Evolutionary conservation across 257 asterid genomes (phyloP).

Genomic region (Vinca minor): DNA sequence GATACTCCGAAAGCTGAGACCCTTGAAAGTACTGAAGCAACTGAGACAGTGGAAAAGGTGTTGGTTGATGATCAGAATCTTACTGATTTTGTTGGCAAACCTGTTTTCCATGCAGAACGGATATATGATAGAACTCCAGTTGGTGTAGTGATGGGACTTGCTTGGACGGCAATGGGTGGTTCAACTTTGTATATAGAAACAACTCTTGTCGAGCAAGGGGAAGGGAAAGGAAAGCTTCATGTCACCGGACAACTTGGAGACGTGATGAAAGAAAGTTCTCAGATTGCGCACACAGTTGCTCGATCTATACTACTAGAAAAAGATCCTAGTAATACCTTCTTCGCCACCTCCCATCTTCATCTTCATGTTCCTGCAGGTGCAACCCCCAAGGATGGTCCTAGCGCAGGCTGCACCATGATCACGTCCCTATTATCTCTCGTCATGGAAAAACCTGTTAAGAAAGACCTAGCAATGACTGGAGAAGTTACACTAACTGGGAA

Average conservation of each 20-base stretch:
- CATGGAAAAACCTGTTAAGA: slow-evolving; percentile 61
- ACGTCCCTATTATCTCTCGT: slow-evolving; percentile 88
- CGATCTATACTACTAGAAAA: slow-evolving; percentile 65
- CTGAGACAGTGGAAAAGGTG: slow-evolving; percentile 45
- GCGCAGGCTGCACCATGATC: slow-evolving; percentile 99
- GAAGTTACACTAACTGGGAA: slow-evolving; percentile 81
- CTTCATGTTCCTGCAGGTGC: slow-evolving; percentile 99
- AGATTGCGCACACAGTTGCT: slow-evolving; percentile 85
- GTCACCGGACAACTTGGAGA: slow-evolving; percentile 95
- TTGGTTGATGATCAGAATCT: slow-evolving; percentile 64
- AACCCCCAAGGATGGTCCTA: slow-evolving; percentile 97
- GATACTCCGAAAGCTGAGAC: slow-evolving; percentile 36
- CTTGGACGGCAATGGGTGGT: slow-evolving; percentile 99
- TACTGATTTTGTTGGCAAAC: slow-evolving; percentile 84
- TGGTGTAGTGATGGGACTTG: slow-evolving; percentile 98
- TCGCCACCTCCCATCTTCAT: slow-evolving; percentile 72
- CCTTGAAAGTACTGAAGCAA: slow-evolving; percentile 21
- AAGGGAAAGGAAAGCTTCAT: slow-evolving; percentile 75
- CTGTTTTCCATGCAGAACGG: slow-evolving; percentile 95
- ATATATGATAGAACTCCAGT: slow-evolving; percentile 74
- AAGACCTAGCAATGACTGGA: slow-evolving; percentile 98
- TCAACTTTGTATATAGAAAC: slow-evolving; percentile 92
- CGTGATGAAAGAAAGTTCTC: slow-evolving; percentile 97
- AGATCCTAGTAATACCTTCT: slow-evolving; percentile 61
- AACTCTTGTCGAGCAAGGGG: slow-evolving; percentile 65